Percentiles rank a stretch among this genome's conserved stretches.
phyloP scores from a whole-genome alignment of 441 rosid genomes.

The Euphorbia schlechtendalii region DNA sequence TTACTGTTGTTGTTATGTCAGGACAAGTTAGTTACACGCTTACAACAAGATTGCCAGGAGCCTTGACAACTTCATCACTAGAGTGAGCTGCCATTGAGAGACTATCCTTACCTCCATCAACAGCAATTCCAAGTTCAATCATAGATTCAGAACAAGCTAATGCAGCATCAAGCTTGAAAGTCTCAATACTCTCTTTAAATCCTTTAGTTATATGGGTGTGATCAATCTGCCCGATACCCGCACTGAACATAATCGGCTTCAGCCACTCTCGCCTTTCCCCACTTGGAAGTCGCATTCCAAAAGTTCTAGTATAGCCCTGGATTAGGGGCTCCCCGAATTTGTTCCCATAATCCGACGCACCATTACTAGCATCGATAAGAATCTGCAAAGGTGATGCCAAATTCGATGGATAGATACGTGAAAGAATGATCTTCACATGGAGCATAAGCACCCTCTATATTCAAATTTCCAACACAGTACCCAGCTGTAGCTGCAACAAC shows the following conservation, averaged over 20 bases:
- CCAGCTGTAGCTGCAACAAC: conserved; percentile 88
- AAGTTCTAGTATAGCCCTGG: conserved; percentile 82
- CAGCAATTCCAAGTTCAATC: conserved; percentile 90
- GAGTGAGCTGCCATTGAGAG: conserved; percentile 94
- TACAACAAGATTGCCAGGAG: conserved; percentile 94
- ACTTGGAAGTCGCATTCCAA: conserved; percentile 90
- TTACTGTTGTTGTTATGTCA: conserved; percentile 86
- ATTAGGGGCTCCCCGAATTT: conserved; percentile 95
- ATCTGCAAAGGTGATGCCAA: conserved; percentile 87
- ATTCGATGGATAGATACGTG: conserved; percentile 64
- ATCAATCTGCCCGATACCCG: conserved; percentile 91
- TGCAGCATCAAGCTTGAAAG: conserved; percentile 97
- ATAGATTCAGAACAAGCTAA: conserved; percentile 71
- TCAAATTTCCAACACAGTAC: conserved; percentile 83
- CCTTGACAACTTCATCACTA: conserved; percentile 78
- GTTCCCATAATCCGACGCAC: conserved; percentile 95
- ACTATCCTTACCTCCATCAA: conserved; percentile 97
- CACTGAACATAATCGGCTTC: conserved; percentile 98
- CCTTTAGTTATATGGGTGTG: conserved; percentile 78
- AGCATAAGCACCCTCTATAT: conserved; percentile 70
- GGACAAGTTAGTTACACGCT: conserved; percentile 84
- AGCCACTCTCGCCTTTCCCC: conserved; percentile 96
- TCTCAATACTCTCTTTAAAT: conserved; percentile 70
- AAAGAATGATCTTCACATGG: conserved; percentile 91
- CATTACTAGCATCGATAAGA: conserved; percentile 87